phyloP scores from a whole-genome alignment of 1,284 basidiomycete genomes.

The Athelia psychrophila region DNA sequence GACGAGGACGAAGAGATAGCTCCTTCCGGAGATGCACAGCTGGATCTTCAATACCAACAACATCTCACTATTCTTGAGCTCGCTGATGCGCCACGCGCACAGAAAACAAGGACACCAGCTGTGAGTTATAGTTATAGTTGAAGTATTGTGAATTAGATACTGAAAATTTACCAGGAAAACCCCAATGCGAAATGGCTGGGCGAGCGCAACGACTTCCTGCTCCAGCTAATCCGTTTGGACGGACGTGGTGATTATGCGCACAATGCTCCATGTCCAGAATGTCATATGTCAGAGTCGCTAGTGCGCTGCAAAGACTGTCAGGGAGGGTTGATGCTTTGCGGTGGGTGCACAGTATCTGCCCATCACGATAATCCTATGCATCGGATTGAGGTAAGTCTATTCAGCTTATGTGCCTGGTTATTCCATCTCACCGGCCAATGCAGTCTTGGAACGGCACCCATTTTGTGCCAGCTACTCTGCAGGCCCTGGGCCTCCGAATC shows the following conservation, averaged over 20 bases:
- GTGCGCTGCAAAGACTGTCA: neutral
- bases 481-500: conserved; percentile 16
- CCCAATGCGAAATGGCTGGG: neutral
- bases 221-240: neutral
- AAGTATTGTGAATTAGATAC: neutral
- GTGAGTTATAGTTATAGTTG: neutral
- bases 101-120: neutral
- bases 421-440: neutral
- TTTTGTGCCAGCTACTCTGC: conserved; percentile 10
- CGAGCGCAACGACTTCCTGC: neutral
- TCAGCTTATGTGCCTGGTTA: neutral
- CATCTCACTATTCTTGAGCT: neutral
- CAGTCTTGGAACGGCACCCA: neutral
- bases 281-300: neutral
- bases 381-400: neutral
- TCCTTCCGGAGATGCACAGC: neutral
- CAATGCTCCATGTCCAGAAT: neutral
- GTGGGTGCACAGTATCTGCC: neutral
- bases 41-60: neutral
- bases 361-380: neutral
- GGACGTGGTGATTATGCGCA: neutral
- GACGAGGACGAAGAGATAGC: neutral
- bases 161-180: neutral
- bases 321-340: neutral
- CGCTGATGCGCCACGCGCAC: neutral